These are phyloP conservation scores for Gossypium trilobum DNA, from an alignment of 441 rosid genomes.

Conservation along the genomic window DNA sequence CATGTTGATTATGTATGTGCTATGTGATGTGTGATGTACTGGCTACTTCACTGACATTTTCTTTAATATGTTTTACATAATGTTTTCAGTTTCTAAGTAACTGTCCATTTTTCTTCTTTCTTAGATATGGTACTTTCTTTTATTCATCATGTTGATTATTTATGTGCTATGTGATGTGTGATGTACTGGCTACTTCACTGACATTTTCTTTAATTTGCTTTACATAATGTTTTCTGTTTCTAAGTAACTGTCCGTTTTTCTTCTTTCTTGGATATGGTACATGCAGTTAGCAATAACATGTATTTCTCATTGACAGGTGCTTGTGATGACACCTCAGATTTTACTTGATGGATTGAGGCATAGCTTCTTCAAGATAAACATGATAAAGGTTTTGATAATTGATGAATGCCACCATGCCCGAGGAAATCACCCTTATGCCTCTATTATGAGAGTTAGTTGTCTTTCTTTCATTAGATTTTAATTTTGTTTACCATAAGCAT, in stretches of 20 bases:
- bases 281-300: neutral
- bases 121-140: neutral
- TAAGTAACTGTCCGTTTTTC: neutral
- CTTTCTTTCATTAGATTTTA: slow-evolving; percentile 4
- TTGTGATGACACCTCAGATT: slow-evolving; percentile 95
- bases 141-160: too few relatives aligned
- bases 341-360: slow-evolving; percentile 66
- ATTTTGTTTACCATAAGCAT: neutral
- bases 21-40: neutral
- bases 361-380: slow-evolving; percentile 42
- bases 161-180: too few relatives aligned
- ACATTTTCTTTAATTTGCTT: too few relatives aligned
- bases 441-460: slow-evolving; percentile 64
- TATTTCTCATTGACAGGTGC: slow-evolving; percentile 41
- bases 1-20: neutral
- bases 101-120: too few relatives aligned
- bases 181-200: too few relatives aligned
- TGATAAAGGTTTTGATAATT: slow-evolving; percentile 67
- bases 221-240: too few relatives aligned
- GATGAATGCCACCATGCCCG: slow-evolving; percentile 92
- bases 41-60: neutral
- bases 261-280: neutral
- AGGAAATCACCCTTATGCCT: slow-evolving; percentile 66
- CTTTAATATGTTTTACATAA: too few relatives aligned
- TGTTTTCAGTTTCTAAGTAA: too few relatives aligned